A percentile compares a stretch with the other conserved stretches of the same genome.
phyloP scores from a whole-genome alignment of 805 yeast species.

The Barnettozyma sp. region DNA sequence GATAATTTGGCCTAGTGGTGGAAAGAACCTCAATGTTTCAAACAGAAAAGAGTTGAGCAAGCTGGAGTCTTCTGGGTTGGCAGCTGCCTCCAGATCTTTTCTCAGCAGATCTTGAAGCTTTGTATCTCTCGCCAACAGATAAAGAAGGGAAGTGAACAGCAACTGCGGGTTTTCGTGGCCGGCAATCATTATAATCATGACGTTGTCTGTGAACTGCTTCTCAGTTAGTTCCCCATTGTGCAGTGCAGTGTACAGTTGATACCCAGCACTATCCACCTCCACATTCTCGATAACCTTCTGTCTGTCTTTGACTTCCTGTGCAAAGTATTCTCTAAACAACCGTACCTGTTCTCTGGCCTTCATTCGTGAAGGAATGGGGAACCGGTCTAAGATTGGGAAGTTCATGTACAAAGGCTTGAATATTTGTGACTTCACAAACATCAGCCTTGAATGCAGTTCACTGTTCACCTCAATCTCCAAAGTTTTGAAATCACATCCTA shows the following conservation, averaged over 20 bases:
- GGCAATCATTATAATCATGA: conserved; percentile 49
- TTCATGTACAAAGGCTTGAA: conserved; percentile 48
- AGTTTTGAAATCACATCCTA: conserved; percentile 43
- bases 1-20: conserved; percentile 51
- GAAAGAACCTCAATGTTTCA: conserved; percentile 44
- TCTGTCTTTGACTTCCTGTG: conserved; percentile 28
- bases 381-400: conserved; percentile 46
- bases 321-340: conserved; percentile 33
- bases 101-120: conserved; percentile 30
- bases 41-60: conserved; percentile 32
- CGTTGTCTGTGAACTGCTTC: conserved; percentile 46
- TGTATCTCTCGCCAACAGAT: conserved; percentile 38
- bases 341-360: conserved; percentile 38
- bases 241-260: conserved; percentile 35
- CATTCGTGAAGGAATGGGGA: conserved; percentile 42
- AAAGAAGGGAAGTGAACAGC: conserved; percentile 40
- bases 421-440: conserved; percentile 42
- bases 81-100: conserved; percentile 12
- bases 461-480: conserved; percentile 25
- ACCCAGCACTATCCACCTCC: conserved; percentile 32
- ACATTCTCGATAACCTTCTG: conserved; percentile 21
- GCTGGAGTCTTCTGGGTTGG: conserved; percentile 19
- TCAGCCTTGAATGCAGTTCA: conserved; percentile 35
- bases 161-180: conserved; percentile 61
- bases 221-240: conserved; percentile 32